A percentile compares a stretch with the other conserved stretches of the same genome.
Conservation (phyloP, 2,329 filamentous ascomycete genomes). For the Ramularia endophylla region DNA sequence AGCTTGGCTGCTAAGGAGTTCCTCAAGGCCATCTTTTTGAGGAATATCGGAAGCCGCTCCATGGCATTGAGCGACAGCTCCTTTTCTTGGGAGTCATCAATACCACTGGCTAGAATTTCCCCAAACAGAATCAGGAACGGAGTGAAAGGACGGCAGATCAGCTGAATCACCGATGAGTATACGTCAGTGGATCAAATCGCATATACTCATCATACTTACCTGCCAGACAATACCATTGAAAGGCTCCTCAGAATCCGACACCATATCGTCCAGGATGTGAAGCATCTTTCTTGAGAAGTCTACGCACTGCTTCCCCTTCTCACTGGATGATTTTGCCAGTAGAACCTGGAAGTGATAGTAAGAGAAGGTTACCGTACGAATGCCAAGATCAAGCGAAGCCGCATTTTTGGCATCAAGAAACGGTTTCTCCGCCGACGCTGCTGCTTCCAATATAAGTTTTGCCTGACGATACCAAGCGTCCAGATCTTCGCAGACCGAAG, state of each 20-base stretch:
- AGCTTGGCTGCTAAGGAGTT: conserved; percentile 15
- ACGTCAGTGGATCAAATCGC: too few species aligned
- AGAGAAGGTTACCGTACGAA: conserved; percentile 12
- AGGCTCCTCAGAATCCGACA: conserved; percentile 15
- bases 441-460: conserved; percentile 17
- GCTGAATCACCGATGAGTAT: too few species aligned
- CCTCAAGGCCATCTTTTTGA: conserved; percentile 13
- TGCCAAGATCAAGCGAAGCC: conserved; percentile 14
- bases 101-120: conserved; percentile 7
- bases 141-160: conserved; percentile 20
- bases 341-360: conserved; percentile 13
- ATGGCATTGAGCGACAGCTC: conserved; percentile 12
- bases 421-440: conserved; percentile 15
- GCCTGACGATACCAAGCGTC: conserved; percentile 15
- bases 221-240: conserved; percentile 24
- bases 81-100: background rate
- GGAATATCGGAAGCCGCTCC: conserved; percentile 16
- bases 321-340: conserved; percentile 8
- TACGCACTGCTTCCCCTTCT: conserved; percentile 6
- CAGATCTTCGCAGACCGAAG: conserved; percentile 4
- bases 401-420: conserved; percentile 11
- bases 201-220: too few species aligned
- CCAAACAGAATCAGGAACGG: conserved; percentile 20
- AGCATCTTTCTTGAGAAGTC: conserved; percentile 10
- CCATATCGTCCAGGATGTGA: conserved; percentile 11